Evolutionary conservation across 2,329 filamentous ascomycete species (phyloP).

Genomic region (Colletotrichum spaethianum): DNA sequence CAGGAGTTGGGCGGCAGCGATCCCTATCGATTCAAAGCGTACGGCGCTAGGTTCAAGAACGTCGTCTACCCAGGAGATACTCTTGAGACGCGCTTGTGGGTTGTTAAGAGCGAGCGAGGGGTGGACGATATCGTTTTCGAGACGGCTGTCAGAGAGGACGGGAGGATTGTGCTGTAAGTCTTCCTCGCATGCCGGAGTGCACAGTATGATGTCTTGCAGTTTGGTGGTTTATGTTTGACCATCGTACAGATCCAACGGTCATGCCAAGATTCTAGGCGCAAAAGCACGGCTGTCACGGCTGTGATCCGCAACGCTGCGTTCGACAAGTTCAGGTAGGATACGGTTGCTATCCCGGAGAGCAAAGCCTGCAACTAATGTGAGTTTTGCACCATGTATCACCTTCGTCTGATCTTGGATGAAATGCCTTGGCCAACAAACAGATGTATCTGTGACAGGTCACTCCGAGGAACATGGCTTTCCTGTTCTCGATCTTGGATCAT

Average conservation of each 20-base stretch:
- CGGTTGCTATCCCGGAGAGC: neutral
- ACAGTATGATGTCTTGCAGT: slow-evolving; percentile 38
- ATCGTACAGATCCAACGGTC: slow-evolving; percentile 48
- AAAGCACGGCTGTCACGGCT: slow-evolving; percentile 47
- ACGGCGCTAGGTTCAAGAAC: slow-evolving; percentile 60
- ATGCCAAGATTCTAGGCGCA: slow-evolving; percentile 48
- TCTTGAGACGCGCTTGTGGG: slow-evolving; percentile 59
- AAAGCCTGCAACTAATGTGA: neutral
- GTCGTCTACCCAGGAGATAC: slow-evolving; percentile 63
- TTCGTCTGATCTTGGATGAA: slow-evolving; percentile 24
- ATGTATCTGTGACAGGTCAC: neutral
- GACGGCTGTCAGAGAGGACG: slow-evolving; percentile 56
- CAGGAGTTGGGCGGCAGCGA: slow-evolving; percentile 57
- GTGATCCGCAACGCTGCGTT: slow-evolving; percentile 5
- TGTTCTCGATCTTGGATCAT: neutral
- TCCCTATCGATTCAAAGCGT: slow-evolving; percentile 56
- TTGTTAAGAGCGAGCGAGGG: slow-evolving; percentile 50
- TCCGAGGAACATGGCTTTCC: neutral
- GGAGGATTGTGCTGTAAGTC: slow-evolving; percentile 52
- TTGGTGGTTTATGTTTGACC: slow-evolving; percentile 42
- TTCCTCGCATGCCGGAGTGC: neutral
- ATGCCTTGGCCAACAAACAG: too few relatives aligned
- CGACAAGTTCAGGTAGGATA: neutral
- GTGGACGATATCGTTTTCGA: slow-evolving; percentile 56
- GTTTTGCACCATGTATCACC: slow-evolving; percentile 26